Conservation (phyloP, 1,284 basidiomycete species). For the Bondarzewia mesenterica region DNA sequence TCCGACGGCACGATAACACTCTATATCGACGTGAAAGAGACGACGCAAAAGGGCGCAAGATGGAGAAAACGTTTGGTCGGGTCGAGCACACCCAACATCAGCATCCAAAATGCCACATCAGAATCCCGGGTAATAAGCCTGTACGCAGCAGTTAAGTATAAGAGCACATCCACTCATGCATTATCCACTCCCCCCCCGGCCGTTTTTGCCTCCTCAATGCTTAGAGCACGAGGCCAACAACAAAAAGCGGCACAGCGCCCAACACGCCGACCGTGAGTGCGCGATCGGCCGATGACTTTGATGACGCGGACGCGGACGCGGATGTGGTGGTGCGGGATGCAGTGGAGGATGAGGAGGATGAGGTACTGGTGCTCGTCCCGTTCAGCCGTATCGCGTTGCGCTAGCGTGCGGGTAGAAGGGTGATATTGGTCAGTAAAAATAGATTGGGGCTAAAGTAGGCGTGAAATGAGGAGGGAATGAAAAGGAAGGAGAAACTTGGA, state of each 20-base stretch:
- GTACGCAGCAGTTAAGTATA: no score
- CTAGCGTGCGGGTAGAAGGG: constrained; percentile 18
- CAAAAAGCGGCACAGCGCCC: constrained; percentile 10
- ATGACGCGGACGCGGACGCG: constrained; percentile 5
- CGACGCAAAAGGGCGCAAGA: no score
- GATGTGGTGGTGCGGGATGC: constrained; percentile 13
- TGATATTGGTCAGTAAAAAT: not conserved
- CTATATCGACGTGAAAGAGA: no score
- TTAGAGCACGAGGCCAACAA: constrained; percentile 11
- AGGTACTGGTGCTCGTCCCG: constrained; percentile 27
- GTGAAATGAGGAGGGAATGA: not conserved
- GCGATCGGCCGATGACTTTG: constrained; percentile 3
- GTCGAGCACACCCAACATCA: no score
- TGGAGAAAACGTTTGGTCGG: no score
- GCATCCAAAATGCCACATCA: no score
- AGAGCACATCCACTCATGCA: no score
- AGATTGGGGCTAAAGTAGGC: not conserved
- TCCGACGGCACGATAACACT: no score
- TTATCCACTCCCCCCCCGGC: no score
- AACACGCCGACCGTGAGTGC: constrained; percentile 3
- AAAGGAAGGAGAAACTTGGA: not conserved
- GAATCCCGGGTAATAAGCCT: no score
- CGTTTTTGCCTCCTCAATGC: no score
- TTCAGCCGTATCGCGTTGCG: constrained; percentile 46
- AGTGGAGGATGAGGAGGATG: constrained; percentile 14